phyloP scores from a whole-genome alignment of 371 early-diverging fungal genomes.

The Haplosporangium sp. region DNA sequence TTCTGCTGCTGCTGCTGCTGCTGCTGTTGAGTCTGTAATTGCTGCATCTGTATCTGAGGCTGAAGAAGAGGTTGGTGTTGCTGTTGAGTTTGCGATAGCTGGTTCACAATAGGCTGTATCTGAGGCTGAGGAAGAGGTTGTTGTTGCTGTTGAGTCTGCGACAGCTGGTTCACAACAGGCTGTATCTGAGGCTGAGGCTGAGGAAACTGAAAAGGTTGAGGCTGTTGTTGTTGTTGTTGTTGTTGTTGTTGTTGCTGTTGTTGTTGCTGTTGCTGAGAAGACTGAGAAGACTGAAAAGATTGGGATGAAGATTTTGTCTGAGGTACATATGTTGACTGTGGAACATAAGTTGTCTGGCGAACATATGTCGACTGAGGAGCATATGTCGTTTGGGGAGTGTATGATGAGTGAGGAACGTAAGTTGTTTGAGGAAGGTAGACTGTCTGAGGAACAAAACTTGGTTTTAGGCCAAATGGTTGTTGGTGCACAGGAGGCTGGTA shows the following conservation, averaged over 20 bases:
- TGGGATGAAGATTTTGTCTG: slow-evolving; percentile 6
- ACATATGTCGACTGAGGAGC: slow-evolving; percentile 7
- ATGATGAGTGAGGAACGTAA: slow-evolving; percentile 9
- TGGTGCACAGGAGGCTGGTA: not conserved
- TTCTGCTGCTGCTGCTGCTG: not conserved
- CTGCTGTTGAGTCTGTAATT: slow-evolving; percentile 1
- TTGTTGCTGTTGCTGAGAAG: not conserved
- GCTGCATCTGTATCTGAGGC: not conserved
- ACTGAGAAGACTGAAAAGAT: not conserved
- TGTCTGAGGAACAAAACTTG: not conserved
- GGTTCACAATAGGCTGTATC: not conserved
- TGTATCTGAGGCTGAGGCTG: not conserved
- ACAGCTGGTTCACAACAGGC: not conserved
- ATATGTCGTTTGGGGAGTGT: slow-evolving; percentile 7
- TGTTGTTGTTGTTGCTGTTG: not conserved
- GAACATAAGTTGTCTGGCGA: slow-evolving; percentile 7
- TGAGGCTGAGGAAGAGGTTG: no score
- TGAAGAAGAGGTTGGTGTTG: not conserved
- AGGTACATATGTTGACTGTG: slow-evolving; percentile 15
- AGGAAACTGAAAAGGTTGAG: no score
- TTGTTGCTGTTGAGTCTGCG: not conserved
- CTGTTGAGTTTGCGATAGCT: not conserved
- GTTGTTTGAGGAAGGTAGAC: slow-evolving; percentile 9
- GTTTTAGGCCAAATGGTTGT: slow-evolving; percentile 12
- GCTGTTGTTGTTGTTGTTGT: not conserved